Evolutionary conservation across 2,329 filamentous ascomycete species (phyloP).

Genomic region (Penicillium sp.): DNA sequence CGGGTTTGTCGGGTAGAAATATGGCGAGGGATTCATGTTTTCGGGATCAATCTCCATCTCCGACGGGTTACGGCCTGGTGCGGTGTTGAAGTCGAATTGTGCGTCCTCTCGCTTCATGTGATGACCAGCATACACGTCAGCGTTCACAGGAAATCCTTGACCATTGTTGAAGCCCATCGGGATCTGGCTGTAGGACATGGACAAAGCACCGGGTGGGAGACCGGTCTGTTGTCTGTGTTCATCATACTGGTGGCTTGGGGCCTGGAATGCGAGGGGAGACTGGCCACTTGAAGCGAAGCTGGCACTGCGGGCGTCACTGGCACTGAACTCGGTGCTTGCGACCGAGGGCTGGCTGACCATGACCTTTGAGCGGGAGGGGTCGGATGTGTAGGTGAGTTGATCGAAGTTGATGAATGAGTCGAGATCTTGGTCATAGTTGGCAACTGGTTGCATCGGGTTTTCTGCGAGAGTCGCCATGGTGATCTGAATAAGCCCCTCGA

Average conservation of each 20-base stretch:
- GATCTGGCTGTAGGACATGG: constrained; percentile 64
- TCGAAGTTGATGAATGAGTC: constrained; percentile 43
- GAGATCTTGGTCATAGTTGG: constrained; percentile 38
- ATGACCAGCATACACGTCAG: constrained; percentile 49
- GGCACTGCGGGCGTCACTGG: constrained; percentile 26
- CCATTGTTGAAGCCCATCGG: constrained; percentile 33
- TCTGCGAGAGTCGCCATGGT: constrained; percentile 33
- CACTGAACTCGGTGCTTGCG: constrained; percentile 29
- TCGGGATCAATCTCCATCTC: constrained; percentile 63
- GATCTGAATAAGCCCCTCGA: neutral
- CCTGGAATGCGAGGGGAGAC: constrained; percentile 55
- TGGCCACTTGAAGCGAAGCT: constrained; percentile 32
- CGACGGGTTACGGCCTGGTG: constrained; percentile 49
- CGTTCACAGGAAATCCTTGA: constrained; percentile 45
- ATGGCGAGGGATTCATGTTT: constrained; percentile 52
- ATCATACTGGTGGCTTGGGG: constrained; percentile 89
- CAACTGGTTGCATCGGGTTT: constrained; percentile 26
- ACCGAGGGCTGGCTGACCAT: constrained; percentile 32
- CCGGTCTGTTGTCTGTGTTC: constrained; percentile 93
- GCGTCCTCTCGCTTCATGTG: constrained; percentile 31
- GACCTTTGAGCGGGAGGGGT: constrained; percentile 30
- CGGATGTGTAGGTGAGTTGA: constrained; percentile 35
- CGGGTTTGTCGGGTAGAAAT: constrained; percentile 52
- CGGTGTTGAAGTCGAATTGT: constrained; percentile 61
- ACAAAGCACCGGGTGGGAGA: constrained; percentile 73